Percentiles rank a stretch among this genome's conserved stretches.
These are phyloP conservation scores for Chlamydomonas eustigma DNA, from an alignment of 139 green algal species.

Conservation along the genomic window DNA sequence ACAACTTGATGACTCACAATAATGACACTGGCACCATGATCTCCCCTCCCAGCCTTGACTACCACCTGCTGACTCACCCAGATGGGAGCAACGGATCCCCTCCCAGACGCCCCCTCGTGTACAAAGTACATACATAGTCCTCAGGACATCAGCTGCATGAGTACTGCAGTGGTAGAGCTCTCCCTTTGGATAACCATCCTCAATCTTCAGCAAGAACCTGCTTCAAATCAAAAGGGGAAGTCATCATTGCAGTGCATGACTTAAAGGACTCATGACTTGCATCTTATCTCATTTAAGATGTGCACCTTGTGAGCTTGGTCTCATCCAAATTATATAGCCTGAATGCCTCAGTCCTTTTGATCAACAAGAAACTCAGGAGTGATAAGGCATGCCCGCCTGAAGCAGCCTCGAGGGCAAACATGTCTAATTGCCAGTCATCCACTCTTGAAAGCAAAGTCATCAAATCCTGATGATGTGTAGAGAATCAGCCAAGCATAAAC, in stretches of 20 bases:
- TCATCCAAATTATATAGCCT: constrained; percentile 31
- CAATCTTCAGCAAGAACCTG: constrained; percentile 47
- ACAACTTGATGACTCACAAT: no score
- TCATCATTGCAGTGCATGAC: no score
- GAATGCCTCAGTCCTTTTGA: constrained; percentile 34
- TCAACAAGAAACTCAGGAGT: constrained; percentile 36
- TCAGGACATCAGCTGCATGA: constrained; percentile 41
- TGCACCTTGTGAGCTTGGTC: background rate
- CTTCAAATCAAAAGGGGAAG: no score
- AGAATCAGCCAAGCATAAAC: no score
- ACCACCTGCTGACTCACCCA: no score
- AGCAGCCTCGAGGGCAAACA: constrained; percentile 46
- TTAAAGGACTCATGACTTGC: no score
- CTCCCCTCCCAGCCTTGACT: no score
- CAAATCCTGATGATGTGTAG: no score
- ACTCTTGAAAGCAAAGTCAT: constrained; percentile 39
- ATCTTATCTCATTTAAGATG: no score
- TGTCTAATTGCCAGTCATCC: constrained; percentile 61
- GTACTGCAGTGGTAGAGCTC: constrained; percentile 52
- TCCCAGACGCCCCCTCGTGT: constrained; percentile 42
- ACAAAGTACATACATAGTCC: constrained; percentile 50
- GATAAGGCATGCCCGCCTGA: constrained; percentile 36
- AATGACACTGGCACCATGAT: no score
- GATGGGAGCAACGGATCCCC: background rate
- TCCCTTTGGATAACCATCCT: constrained; percentile 53